Evolutionary conservation across 192 early-diverging fungal species (phyloP), one percentile per base, ranked within the genome.

Genomic region (Diversispora epigaea): DNA sequence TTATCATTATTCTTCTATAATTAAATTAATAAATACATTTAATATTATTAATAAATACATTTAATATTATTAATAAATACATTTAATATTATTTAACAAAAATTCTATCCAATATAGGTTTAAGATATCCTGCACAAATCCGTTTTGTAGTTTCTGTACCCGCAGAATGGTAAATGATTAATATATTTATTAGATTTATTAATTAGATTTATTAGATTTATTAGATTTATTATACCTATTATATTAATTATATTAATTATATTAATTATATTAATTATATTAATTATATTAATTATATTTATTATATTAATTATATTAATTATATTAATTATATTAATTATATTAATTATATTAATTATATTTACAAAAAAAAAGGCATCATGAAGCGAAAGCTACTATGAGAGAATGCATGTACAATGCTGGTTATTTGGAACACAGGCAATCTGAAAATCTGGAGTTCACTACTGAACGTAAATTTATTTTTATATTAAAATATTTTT

Each of bases 341-440:
- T 11, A 32, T n/a, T n/a, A n/a, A n/a, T 32, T 32, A 32, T 32
- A 32, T 32, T 32, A 1, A 32, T 32, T 32, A 2, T 32, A 32
- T 32, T n/a, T n/a, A n/a, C n/a, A n/a, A n/a, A n/a, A 41, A 21
- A 5, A 45, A 41, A 71, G 55, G 50, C 32, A 57, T 44, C 41
- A 71, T 57, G 62, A 63, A 9, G 85, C 85, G n/a, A 86, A 84
- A 79, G 82, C 77, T 4, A 80, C 79, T 32, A 88, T 88, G 86
- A 77, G 85, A 54, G 80, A 84, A 25, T 83, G 85, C 22, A 85
- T 84, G 32, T 81, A 81, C 40, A 76, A 85, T 46, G 86, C 86
- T 19, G 84, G 81, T 45, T 73, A 86, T 17, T 84, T 88, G 21
- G 67, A 80, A 46, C 52, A 80, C 15, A 49, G 54, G n/a, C 47